Percentiles rank a stretch among this genome's conserved stretches.
These are phyloP conservation scores for Albatrellus ellisii DNA, from an alignment of 768 basidiomycete species.

Conservation along the genomic window DNA sequence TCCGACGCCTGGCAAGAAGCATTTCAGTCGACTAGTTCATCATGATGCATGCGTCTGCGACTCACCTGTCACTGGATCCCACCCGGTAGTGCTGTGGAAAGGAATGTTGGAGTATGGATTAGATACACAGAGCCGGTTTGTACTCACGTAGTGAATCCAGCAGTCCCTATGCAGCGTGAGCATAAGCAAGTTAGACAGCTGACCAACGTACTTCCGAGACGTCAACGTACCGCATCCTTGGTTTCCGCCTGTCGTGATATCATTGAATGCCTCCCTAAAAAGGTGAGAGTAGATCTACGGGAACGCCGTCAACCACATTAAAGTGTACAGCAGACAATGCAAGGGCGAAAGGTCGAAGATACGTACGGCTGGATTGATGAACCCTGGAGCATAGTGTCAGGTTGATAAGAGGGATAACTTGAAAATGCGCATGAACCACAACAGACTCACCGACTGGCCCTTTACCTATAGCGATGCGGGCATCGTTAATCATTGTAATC, in stretches of 20 bases:
- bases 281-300: conserved; percentile 13
- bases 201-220: background rate
- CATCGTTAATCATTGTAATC: conserved; percentile 25
- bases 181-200: background rate
- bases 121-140: background rate
- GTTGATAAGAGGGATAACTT: too few species aligned
- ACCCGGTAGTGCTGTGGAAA: conserved; percentile 14
- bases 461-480: conserved; percentile 22
- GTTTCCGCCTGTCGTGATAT: conserved; percentile 16
- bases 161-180: conserved; percentile 6
- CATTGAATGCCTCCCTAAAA: conserved; percentile 16
- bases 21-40: too few species aligned
- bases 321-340: background rate
- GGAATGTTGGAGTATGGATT: background rate
- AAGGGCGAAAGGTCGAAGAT: background rate
- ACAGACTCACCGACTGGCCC: conserved; percentile 17
- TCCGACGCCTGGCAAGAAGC: conserved; percentile 13
- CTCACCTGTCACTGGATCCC: conserved; percentile 17
- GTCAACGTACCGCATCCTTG: conserved; percentile 13
- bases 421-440: background rate
- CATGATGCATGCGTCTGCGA: too few species aligned
- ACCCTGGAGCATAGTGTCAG: conserved; percentile 9
- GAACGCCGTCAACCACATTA: background rate
- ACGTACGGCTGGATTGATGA: conserved; percentile 55
- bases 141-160: conserved; percentile 16